Evolutionary conservation across 2,329 filamentous ascomycete species (phyloP).

Genomic region (Ceratocystis papillata): DNA sequence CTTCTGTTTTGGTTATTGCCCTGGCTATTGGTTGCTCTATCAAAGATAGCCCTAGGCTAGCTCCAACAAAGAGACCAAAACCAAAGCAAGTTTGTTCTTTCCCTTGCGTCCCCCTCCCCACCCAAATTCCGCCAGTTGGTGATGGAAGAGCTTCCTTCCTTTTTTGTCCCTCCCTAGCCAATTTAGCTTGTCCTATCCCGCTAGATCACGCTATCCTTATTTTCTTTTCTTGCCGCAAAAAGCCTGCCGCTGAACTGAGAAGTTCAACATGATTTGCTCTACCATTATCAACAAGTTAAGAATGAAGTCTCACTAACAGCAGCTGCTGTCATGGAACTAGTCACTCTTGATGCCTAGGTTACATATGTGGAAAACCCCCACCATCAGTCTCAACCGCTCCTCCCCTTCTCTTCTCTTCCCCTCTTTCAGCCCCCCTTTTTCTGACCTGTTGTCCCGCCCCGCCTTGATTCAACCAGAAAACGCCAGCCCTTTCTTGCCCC

Average conservation of each 20-base stretch:
- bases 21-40: background rate
- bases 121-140: background rate
- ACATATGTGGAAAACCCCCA: background rate
- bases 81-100: background rate
- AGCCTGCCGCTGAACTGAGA: too few relatives aligned
- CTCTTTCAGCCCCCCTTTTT: constrained; percentile 2
- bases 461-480: background rate
- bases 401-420: background rate
- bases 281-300: too few relatives aligned
- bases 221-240: too few relatives aligned
- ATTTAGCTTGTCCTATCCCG: too few relatives aligned
- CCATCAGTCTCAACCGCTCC: background rate
- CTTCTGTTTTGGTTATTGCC: background rate
- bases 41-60: background rate
- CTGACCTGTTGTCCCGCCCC: background rate
- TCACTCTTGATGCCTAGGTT: too few relatives aligned
- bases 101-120: background rate
- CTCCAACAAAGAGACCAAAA: background rate
- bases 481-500: background rate
- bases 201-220: too few relatives aligned
- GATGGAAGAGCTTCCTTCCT: background rate
- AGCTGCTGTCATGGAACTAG: background rate
- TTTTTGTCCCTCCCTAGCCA: background rate
- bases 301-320: background rate
- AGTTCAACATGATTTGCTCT: too few relatives aligned